Percentiles rank a stretch among this genome's conserved stretches.
Evolutionary conservation across 768 basidiomycete genomes (phyloP).

Genomic region (Hortiboletus campestris): DNA sequence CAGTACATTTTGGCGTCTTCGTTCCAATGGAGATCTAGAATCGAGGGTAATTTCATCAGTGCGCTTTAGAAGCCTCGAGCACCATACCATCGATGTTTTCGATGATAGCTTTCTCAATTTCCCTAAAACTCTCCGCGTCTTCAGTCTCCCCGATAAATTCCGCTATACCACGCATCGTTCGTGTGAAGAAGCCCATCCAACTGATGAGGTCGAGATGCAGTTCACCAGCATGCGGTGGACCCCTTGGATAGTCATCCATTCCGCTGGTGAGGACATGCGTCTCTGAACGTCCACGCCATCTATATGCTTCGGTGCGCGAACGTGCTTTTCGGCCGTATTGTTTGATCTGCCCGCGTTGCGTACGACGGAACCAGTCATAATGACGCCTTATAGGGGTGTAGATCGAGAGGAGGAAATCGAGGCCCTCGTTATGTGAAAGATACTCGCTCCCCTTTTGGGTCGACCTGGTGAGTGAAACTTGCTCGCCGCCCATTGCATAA

Average conservation of each 20-base stretch:
- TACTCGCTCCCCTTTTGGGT: constrained; percentile 45
- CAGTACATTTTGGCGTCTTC: constrained; percentile 91
- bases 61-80: neutral
- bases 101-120: constrained; percentile 78
- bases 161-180: constrained; percentile 90
- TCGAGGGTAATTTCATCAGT: neutral
- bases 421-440: constrained; percentile 58
- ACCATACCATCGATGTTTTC: constrained; percentile 78
- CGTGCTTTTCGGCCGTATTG: constrained; percentile 81
- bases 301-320: constrained; percentile 88
- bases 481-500: constrained; percentile 47
- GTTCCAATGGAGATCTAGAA: constrained; percentile 87
- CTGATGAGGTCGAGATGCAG: constrained; percentile 90
- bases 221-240: constrained; percentile 86
- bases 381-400: constrained; percentile 85
- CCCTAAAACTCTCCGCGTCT: constrained; percentile 71
- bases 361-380: constrained; percentile 95
- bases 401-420: constrained; percentile 71
- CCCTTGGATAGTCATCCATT: constrained; percentile 95
- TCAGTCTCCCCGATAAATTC: constrained; percentile 84
- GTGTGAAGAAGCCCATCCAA: constrained; percentile 95
- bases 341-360: constrained; percentile 91
- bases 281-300: constrained; percentile 89
- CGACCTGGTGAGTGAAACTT: constrained; percentile 45
- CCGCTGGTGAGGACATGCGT: constrained; percentile 90